Conservation (phyloP, 2,329 filamentous ascomycete genomes). For the Ascochyta fabae region DNA sequence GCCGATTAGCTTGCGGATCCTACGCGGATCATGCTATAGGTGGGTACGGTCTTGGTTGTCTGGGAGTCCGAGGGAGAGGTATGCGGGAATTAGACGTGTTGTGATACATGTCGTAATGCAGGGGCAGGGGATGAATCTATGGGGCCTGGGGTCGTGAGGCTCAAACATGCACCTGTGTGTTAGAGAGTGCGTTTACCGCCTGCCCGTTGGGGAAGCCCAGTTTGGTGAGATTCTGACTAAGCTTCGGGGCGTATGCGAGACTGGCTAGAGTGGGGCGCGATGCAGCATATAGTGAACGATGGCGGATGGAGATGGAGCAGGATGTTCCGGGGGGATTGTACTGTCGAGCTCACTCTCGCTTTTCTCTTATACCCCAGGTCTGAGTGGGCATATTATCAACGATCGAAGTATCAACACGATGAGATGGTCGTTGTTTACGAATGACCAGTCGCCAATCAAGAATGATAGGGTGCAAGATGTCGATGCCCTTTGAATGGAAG, state of each 20-base stretch:
- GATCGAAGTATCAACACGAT: background rate
- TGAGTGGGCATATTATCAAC: background rate
- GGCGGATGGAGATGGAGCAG: too few species aligned
- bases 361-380: background rate
- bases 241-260: conserved; percentile 1
- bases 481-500: background rate
- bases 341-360: background rate
- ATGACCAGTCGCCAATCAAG: background rate
- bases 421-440: background rate
- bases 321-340: background rate
- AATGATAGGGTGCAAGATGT: background rate
- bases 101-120: conserved; percentile 3
- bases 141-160: too few species aligned
- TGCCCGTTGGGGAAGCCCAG: background rate
- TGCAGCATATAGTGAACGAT: background rate
- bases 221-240: background rate
- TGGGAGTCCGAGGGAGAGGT: conserved; percentile 8
- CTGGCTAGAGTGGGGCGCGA: background rate
- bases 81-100: background rate
- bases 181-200: background rate
- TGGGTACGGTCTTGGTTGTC: background rate
- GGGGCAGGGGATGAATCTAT: conserved; percentile 4
- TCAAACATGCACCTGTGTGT: background rate
- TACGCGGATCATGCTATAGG: background rate
- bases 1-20: background rate